Conservation (phyloP, 257 asterid species). For the Thymus mandschuricus region DNA sequence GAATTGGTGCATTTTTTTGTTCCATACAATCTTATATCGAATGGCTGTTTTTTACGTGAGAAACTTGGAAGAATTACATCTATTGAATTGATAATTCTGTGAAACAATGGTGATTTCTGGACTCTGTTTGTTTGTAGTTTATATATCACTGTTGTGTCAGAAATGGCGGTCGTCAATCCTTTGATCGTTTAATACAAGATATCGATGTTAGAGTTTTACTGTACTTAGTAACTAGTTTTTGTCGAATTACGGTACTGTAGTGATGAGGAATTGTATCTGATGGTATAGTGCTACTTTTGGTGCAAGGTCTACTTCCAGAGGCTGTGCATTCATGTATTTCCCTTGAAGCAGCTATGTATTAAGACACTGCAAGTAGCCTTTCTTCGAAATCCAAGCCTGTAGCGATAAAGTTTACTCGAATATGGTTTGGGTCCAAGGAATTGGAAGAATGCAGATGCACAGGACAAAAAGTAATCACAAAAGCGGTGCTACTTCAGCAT, state of each 20-base stretch:
- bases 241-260: background rate
- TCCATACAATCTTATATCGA: background rate
- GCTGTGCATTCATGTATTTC: slow-evolving; percentile 13
- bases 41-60: background rate
- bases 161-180: background rate
- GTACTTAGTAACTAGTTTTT: background rate
- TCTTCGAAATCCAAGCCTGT: slow-evolving; percentile 34
- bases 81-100: background rate
- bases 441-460: slow-evolving; percentile 47
- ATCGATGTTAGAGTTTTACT: slow-evolving; percentile 15
- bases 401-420: background rate
- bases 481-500: slow-evolving; percentile 56
- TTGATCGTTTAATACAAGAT: slow-evolving; percentile 12
- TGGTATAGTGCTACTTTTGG: slow-evolving; percentile 24
- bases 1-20: background rate
- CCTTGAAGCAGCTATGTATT: slow-evolving; percentile 17
- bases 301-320: slow-evolving; percentile 12
- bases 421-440: slow-evolving; percentile 37
- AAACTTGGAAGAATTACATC: background rate
- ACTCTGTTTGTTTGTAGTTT: background rate
- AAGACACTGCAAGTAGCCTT: slow-evolving; percentile 27
- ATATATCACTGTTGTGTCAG: slow-evolving; percentile 6
- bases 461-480: slow-evolving; percentile 36
- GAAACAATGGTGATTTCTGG: background rate
- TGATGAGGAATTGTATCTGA: slow-evolving; percentile 25